These are phyloP conservation scores for Blastobotrys chiropterorum DNA, from an alignment of 805 yeast species.

Conservation along the genomic window DNA sequence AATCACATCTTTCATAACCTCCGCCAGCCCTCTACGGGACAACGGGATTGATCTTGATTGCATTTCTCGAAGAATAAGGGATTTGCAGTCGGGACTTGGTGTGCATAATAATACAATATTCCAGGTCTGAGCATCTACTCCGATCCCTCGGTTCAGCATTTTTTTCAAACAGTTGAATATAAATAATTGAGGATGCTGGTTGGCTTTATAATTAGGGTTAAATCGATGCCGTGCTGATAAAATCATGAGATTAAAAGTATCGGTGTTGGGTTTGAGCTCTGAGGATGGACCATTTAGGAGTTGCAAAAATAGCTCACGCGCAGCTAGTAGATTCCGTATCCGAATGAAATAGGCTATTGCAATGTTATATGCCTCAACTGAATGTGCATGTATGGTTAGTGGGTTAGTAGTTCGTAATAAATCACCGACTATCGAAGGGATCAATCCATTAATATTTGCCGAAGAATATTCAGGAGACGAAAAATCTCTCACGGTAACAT, in stretches of 20 bases:
- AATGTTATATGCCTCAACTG: conserved; percentile 17
- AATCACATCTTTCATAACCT: conserved; percentile 13
- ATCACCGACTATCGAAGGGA: conserved; percentile 12
- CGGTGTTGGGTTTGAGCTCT: conserved; percentile 7
- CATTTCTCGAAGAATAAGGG: conserved; percentile 14
- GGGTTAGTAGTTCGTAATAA: conserved; percentile 18
- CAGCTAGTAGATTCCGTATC: conserved; percentile 11
- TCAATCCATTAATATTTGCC: not conserved
- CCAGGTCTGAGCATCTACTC: conserved; percentile 20
- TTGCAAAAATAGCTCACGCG: conserved; percentile 14
- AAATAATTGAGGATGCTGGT: conserved; percentile 13
- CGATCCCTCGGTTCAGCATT: conserved; percentile 13
- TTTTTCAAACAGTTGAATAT: conserved; percentile 5
- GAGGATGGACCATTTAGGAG: conserved; percentile 10
- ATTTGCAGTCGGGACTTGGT: conserved; percentile 5
- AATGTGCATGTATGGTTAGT: conserved; percentile 7
- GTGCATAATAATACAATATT: conserved; percentile 15
- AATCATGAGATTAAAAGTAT: conserved; percentile 18
- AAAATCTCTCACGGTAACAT: not conserved
- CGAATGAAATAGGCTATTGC: conserved; percentile 19
- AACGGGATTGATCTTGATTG: conserved; percentile 10
- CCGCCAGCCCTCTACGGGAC: conserved; percentile 12
- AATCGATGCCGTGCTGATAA: conserved; percentile 6
- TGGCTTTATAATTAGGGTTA: conserved; percentile 2
- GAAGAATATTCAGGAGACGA: not conserved